These are phyloP conservation scores for Blastobotrys persicus DNA, from an alignment of 1,139 yeast genomes.

Conservation along the genomic window DNA sequence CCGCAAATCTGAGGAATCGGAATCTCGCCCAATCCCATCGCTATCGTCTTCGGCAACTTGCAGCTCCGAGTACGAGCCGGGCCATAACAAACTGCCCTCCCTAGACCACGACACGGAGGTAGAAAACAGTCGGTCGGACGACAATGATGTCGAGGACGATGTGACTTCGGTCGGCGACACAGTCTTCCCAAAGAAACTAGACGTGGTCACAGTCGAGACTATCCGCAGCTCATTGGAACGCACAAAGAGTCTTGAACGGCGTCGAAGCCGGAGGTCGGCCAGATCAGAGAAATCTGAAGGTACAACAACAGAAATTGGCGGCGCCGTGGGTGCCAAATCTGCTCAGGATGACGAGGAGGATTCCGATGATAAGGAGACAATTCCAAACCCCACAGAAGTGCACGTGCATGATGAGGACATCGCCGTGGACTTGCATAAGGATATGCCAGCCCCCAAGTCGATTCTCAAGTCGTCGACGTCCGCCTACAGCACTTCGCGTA, in stretches of 20 bases:
- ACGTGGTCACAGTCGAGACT: slow-evolving; percentile 35
- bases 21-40: slow-evolving; percentile 23
- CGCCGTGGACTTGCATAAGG: slow-evolving; percentile 19
- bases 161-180: slow-evolving; percentile 35
- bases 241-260: slow-evolving; percentile 37
- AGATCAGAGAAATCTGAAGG: slow-evolving; percentile 8
- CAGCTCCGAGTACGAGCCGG: slow-evolving; percentile 9
- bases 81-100: neutral
- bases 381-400: slow-evolving; percentile 35
- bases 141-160: slow-evolving; percentile 24
- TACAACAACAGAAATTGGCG: slow-evolving; percentile 15
- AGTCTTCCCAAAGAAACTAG: slow-evolving; percentile 39
- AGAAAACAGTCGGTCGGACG: slow-evolving; percentile 12
- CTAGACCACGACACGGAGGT: neutral
- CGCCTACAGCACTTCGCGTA: neutral
- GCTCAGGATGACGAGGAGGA: slow-evolving; percentile 16
- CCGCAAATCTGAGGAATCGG: slow-evolving; percentile 12
- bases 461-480: slow-evolving; percentile 25
- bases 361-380: slow-evolving; percentile 25
- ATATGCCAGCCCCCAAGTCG: slow-evolving; percentile 25
- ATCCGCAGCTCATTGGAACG: slow-evolving; percentile 39
- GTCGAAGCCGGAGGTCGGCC: slow-evolving; percentile 33
- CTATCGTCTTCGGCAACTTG: slow-evolving; percentile 24
- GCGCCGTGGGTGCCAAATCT: no score
- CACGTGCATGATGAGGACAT: slow-evolving; percentile 26